These are phyloP conservation scores for Podosphaera fusca DNA, from an alignment of 2,329 filamentous ascomycete species.

Conservation along the genomic window DNA sequence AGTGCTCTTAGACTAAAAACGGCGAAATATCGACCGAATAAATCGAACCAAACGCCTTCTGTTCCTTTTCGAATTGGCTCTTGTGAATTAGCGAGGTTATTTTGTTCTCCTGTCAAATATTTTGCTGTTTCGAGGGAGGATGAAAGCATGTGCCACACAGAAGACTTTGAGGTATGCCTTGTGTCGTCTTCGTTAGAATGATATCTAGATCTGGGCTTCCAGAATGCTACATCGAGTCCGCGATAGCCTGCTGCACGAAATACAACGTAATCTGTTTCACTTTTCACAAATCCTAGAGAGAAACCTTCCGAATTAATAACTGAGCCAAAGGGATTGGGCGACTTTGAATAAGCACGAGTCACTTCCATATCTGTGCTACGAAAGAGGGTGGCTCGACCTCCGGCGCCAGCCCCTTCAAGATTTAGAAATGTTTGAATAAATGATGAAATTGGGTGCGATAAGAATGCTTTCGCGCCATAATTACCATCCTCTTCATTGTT, in stretches of 20 bases:
- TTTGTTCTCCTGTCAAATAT: conserved; percentile 39
- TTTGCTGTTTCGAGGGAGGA: conserved; percentile 54
- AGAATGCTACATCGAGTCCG: conserved; percentile 82
- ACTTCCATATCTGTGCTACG: conserved; percentile 72
- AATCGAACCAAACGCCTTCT: conserved; percentile 76
- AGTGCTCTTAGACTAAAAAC: conserved; percentile 60
- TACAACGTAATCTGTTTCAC: conserved; percentile 73
- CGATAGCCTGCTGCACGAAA: conserved; percentile 63
- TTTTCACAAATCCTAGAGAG: conserved; percentile 51
- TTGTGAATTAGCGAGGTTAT: conserved; percentile 27
- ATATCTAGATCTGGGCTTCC: conserved; percentile 63
- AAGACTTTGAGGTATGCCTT: conserved; percentile 45
- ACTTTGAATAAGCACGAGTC: conserved; percentile 50
- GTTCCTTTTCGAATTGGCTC: conserved; percentile 34
- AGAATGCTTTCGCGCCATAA: conserved; percentile 67
- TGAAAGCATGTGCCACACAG: conserved; percentile 89
- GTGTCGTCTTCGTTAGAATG: conserved; percentile 80
- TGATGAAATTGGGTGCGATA: conserved; percentile 56
- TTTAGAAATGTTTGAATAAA: conserved; percentile 81
- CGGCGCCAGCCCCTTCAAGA: conserved; percentile 81
- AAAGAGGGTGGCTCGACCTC: conserved; percentile 70
- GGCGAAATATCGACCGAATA: conserved; percentile 61
- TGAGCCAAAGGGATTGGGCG: conserved; percentile 58
- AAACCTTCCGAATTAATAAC: conserved; percentile 72
- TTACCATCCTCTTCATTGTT: conserved; percentile 90